Conservation (phyloP, 768 basidiomycete genomes). For the Panus rudis region DNA sequence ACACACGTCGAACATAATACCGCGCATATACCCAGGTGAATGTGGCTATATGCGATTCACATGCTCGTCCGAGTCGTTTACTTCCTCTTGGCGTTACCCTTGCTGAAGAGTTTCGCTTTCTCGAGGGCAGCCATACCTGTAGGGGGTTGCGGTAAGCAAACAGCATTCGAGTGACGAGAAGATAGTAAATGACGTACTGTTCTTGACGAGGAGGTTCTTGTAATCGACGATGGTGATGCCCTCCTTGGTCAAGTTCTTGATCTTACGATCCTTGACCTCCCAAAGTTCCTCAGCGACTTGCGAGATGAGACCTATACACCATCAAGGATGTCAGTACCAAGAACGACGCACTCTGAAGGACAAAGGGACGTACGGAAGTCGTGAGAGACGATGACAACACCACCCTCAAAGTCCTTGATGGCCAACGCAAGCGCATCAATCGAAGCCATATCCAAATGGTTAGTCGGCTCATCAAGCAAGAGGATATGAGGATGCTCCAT, state of each 20-base stretch:
- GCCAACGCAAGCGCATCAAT: conserved; percentile 94
- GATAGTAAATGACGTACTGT: conserved; percentile 46
- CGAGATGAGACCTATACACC: conserved; percentile 71
- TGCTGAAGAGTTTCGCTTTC: conserved; percentile 90
- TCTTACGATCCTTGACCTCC: conserved; percentile 95
- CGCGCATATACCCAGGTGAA: too few relatives aligned
- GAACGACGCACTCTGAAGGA: background rate
- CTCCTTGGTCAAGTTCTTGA: conserved; percentile 84
- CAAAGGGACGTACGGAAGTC: conserved; percentile 78
- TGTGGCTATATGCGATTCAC: too few relatives aligned
- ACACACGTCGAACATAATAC: too few relatives aligned
- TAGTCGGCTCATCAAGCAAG: conserved; percentile 90
- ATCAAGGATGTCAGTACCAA: conserved; percentile 5
- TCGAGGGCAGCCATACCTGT: conserved; percentile 80
- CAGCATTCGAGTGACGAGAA: conserved; percentile 3
- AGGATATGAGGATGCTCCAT: conserved; percentile 98
- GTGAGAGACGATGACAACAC: conserved; percentile 98
- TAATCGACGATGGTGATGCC: conserved; percentile 92
- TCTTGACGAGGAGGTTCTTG: conserved; percentile 78
- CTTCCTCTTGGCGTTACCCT: conserved; percentile 66
- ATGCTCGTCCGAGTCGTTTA: too few relatives aligned
- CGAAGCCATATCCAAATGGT: conserved; percentile 96
- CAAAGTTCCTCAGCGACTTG: conserved; percentile 98
- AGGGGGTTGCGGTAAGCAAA: background rate
- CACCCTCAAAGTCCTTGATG: conserved; percentile 96